These are phyloP conservation scores for Saccharomyces hybrid DNA, from an alignment of 1,139 yeast genomes.

Conservation along the genomic window DNA sequence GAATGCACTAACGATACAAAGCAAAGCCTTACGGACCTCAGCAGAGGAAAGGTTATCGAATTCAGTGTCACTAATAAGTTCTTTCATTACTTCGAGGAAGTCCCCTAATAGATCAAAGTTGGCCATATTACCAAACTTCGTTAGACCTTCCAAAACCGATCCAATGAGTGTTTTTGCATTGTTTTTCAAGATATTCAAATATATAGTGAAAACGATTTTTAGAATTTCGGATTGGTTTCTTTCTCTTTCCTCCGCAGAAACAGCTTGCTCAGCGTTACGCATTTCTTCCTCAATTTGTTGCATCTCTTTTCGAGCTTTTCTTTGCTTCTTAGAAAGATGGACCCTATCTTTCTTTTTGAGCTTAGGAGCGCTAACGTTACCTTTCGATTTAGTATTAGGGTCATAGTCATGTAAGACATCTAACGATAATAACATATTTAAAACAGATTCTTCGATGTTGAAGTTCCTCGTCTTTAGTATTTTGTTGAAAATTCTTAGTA, in stretches of 20 bases:
- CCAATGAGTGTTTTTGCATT: slow-evolving; percentile 68
- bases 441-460: slow-evolving; percentile 75
- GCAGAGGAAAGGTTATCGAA: slow-evolving; percentile 36
- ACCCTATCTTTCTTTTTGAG: slow-evolving; percentile 79
- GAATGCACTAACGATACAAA: slow-evolving; percentile 87
- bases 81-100: slow-evolving; percentile 79
- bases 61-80: slow-evolving; percentile 53
- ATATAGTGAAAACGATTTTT: slow-evolving; percentile 61
- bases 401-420: slow-evolving; percentile 76
- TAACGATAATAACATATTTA: slow-evolving; percentile 65
- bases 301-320: slow-evolving; percentile 78
- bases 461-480: slow-evolving; percentile 67
- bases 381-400: slow-evolving; percentile 45
- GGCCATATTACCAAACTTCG: slow-evolving; percentile 85
- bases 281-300: slow-evolving; percentile 84
- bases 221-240: slow-evolving; percentile 77
- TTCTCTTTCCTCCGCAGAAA: slow-evolving; percentile 82
- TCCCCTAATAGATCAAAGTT: slow-evolving; percentile 90
- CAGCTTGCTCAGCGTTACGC: slow-evolving; percentile 77
- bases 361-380: slow-evolving; percentile 41
- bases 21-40: slow-evolving; percentile 56
- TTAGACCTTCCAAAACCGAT: slow-evolving; percentile 82
- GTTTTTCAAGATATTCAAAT: slow-evolving; percentile 66
- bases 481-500: slow-evolving; percentile 59
- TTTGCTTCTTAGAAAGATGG: slow-evolving; percentile 80